Evolutionary conservation across 805 yeast species (phyloP).

Genomic region (Naumovozyma dairenensis): DNA sequence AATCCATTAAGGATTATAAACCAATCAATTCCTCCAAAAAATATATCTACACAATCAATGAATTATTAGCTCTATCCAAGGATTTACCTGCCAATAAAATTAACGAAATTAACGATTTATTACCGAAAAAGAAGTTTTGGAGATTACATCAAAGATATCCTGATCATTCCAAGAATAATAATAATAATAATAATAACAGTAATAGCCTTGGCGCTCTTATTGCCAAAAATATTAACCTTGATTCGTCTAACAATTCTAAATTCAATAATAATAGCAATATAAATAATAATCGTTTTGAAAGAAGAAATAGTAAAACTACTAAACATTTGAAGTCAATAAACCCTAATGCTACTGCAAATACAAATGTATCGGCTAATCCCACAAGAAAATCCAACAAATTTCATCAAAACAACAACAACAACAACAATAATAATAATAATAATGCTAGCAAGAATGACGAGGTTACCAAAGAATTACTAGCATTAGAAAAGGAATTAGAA

Average conservation of each 20-base stretch:
- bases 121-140: slow-evolving; percentile 45
- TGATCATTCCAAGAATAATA: slow-evolving; percentile 8
- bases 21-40: slow-evolving; percentile 10
- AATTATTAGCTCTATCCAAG: slow-evolving; percentile 13
- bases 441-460: slow-evolving; percentile 22
- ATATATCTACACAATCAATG: slow-evolving; percentile 23
- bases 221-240: slow-evolving; percentile 8
- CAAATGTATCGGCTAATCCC: slow-evolving; percentile 1
- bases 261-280: slow-evolving; percentile 7
- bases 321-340: no score
- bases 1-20: slow-evolving; percentile 16
- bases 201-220: slow-evolving; percentile 5
- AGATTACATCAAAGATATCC: slow-evolving; percentile 29
- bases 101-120: slow-evolving; percentile 24
- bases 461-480: slow-evolving; percentile 27
- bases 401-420: slow-evolving; percentile 7
- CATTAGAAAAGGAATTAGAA: slow-evolving; percentile 26
- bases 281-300: slow-evolving; percentile 8
- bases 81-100: slow-evolving; percentile 26
- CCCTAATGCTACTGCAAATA: slow-evolving; percentile 7
- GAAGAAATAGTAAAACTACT: slow-evolving; percentile 16
- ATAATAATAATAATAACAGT: slow-evolving; percentile 5
- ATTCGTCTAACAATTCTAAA: slow-evolving; percentile 4
- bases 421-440: slow-evolving; percentile 7
- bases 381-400: slow-evolving; percentile 4